phyloP scores from a whole-genome alignment of 805 yeast genomes.

The Kodamaea kaohsiungensis region DNA sequence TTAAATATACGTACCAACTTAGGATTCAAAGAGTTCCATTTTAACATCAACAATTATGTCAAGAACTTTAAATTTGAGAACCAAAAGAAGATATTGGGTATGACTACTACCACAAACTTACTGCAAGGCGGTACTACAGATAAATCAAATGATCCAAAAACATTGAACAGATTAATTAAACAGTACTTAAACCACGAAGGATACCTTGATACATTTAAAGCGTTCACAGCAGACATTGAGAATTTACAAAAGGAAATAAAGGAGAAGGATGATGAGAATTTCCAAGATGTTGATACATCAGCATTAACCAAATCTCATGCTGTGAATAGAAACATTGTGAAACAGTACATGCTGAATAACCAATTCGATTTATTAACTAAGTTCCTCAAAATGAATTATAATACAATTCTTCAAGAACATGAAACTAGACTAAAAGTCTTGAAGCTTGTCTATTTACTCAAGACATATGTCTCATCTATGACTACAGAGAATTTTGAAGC shows the following conservation, averaged over 20 bases:
- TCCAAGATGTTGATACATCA: constrained; percentile 4
- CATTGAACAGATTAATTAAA: constrained; percentile 34
- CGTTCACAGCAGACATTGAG: constrained; percentile 33
- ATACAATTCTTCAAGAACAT: constrained; percentile 8
- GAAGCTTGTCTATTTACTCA: constrained; percentile 25
- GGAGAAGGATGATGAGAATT: background rate
- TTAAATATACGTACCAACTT: constrained; percentile 51
- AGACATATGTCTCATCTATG: constrained; percentile 20
- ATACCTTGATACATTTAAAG: constrained; percentile 33
- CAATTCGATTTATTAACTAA: constrained; percentile 46
- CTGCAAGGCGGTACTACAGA: constrained; percentile 7
- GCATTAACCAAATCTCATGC: constrained; percentile 23
- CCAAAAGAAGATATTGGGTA: constrained; percentile 14
- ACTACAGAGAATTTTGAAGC: constrained; percentile 14
- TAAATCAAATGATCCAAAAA: constrained; percentile 24
- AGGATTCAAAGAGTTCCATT: constrained; percentile 56
- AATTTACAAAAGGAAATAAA: constrained; percentile 20
- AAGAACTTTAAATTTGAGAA: constrained; percentile 40
- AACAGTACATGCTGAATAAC: constrained; percentile 39
- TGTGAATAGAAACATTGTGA: constrained; percentile 42
- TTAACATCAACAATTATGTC: constrained; percentile 59
- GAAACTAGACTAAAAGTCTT: constrained; percentile 29
- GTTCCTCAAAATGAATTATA: constrained; percentile 35
- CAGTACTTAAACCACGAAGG: constrained; percentile 44
- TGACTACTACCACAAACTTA: constrained; percentile 22